Base-by-base conservation (phyloP, 805 yeast species). In the Starmerella tilneyi region DNA sequence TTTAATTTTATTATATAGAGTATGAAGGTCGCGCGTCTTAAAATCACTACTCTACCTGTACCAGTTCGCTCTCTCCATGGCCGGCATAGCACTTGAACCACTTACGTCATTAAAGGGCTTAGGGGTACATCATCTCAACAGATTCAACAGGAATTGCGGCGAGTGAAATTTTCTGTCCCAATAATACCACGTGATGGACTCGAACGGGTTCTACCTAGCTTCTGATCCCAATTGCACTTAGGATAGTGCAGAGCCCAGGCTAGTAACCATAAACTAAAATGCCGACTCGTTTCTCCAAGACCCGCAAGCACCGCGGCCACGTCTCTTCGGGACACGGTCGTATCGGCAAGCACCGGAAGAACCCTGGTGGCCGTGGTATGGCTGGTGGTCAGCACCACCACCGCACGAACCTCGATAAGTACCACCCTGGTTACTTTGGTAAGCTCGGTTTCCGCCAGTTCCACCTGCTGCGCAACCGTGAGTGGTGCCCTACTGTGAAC, bases 331-430 rank as follows among this genome's bases (percentile, higher is more conserved):
- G 98, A 84, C 81, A 89, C 74, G 98, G 98, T 84, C 94, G 99
- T 81, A 76, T 92, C 74, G 99, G 99, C 76, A 92, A 92, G 83
- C 98, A 92, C 94, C 88, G 98, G 86, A 92, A 92, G 94, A 92
- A 84, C 67, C 96, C 98, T 61, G 98, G 98, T 92, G 98, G 98
- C 78, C 88, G 97, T 77, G 99, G 99, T 92, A 89, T 76, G 88
- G 99, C 99, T 71, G 99, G 99, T 89, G 99, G 99, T 85, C 89
- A 78, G 76, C 97, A 89, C 75, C 99, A 92, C 76, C 98, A 92
- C 96, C 85, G 99, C 81, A 88, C 92, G 73, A 92, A 92, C 80
- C 74, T 92, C 78, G 99, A 92, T 74, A 92, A 89, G 76, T 92
- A 84, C 95, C 99, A 92, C 75, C 98, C 98, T 68, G 99, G 99